Percentiles rank a stretch among this genome's conserved stretches.
phyloP scores from a whole-genome alignment of 495 filamentous ascomycete species.

The Aspergillus homomorphus region DNA sequence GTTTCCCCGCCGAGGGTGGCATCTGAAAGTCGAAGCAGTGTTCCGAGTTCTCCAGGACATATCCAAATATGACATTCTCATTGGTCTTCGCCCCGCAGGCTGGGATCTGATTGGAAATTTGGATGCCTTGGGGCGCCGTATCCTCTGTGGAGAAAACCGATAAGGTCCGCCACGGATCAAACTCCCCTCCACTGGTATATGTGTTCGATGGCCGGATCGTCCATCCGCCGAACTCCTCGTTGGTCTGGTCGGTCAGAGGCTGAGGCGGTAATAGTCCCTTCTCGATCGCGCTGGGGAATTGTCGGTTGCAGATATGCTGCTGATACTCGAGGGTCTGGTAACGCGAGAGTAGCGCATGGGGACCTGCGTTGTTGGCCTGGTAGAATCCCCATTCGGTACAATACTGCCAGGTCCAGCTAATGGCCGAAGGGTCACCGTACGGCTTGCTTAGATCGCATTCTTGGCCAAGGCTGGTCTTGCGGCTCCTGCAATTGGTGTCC shows the following conservation, averaged over 20 bases:
- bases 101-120: slow-evolving; percentile 41
- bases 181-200: slow-evolving; percentile 54
- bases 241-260: slow-evolving; percentile 38
- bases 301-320: slow-evolving; percentile 49
- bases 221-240: slow-evolving; percentile 53
- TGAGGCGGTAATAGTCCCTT: slow-evolving; percentile 42
- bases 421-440: slow-evolving; percentile 33
- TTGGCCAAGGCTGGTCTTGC: slow-evolving; percentile 25
- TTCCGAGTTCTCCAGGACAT: slow-evolving; percentile 44
- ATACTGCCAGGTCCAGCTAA: slow-evolving; percentile 60
- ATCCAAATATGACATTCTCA: slow-evolving; percentile 47
- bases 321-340: slow-evolving; percentile 52
- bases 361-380: slow-evolving; percentile 51
- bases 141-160: slow-evolving; percentile 45
- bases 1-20: slow-evolving; percentile 25
- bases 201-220: slow-evolving; percentile 55
- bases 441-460: slow-evolving; percentile 42
- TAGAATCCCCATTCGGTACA: slow-evolving; percentile 59
- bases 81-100: slow-evolving; percentile 41
- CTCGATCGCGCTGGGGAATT: slow-evolving; percentile 48
- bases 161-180: slow-evolving; percentile 58
- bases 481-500: slow-evolving; percentile 39
- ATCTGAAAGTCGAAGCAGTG: slow-evolving; percentile 53
- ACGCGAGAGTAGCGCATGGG: slow-evolving; percentile 46
- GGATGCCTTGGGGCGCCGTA: slow-evolving; percentile 38